Base-by-base conservation (phyloP, 1,284 basidiomycete genomes). In the Cystobasidium pallidum region DNA sequence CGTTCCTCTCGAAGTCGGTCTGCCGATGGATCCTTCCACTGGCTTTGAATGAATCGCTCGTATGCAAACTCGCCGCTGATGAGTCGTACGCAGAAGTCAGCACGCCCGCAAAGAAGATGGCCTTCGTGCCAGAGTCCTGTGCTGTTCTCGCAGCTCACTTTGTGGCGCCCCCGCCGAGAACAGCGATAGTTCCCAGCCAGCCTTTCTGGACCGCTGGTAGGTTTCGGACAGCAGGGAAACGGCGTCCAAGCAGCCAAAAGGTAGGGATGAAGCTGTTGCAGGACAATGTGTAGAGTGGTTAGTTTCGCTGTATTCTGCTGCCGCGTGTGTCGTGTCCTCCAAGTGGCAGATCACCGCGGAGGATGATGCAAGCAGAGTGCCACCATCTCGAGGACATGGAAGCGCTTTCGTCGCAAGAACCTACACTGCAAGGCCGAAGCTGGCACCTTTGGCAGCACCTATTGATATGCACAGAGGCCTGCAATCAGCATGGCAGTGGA, bases 361-460 rank as follows among this genome's bases (percentile, higher is more conserved):
- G 10, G 28, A 49, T 51, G 36, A 55, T 41, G 36, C 51, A 66
- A 52, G n/a, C n/a, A n/a, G n/a, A n/a, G n/a, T 28, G 26, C 26
- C 49, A 47, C 41, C 28, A 58, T 30, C 26, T n/a, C 24, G 32
- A 19, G 2, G 10, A 4, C 24, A 13, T 1, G 1, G 21, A 57
- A 19, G 21, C 41, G 17, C 19, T 8, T 11, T 17, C 24, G 6
- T 49, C n/a, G n/a, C n/a, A 2, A 36, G 49, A 24, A 58, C 68
- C 55, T 45, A 71, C 68, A 64, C 36, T 10, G 68, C 68, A 51
- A 71, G 68, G 41, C 68, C 68, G 26, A 64, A 4, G 32, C 43
- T 52, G 34, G 57, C 68, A 59, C 68, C 68, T 47, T 71, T 71
- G 19, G 68, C 68, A 64, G 54, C 68, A 39, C 68, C 68, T 71